phyloP scores from a whole-genome alignment of 805 yeast genomes.

The Lipomyces mesembrius region DNA sequence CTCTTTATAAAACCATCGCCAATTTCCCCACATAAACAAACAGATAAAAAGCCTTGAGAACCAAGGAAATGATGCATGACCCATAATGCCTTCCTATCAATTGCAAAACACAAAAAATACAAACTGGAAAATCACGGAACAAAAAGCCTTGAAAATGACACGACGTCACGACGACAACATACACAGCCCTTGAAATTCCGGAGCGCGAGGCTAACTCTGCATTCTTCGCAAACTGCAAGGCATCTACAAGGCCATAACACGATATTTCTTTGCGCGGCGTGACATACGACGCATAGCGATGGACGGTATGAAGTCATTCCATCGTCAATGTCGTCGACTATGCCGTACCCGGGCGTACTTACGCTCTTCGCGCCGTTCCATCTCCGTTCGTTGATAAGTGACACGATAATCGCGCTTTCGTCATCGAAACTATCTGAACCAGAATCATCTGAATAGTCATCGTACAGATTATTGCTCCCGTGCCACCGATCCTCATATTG shows the following conservation, averaged over 20 bases:
- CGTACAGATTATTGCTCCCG: not conserved
- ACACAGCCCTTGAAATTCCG: constrained; percentile 80
- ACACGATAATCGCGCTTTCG: constrained; percentile 19
- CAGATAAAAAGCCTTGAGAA: not conserved
- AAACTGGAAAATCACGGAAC: constrained; percentile 49
- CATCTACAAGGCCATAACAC: constrained; percentile 94
- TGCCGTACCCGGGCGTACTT: constrained; percentile 4
- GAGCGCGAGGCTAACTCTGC: constrained; percentile 72
- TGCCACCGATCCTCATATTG: constrained; percentile 12
- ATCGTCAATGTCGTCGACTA: constrained; percentile 22
- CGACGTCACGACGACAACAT: constrained; percentile 77
- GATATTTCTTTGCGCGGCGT: constrained; percentile 69
- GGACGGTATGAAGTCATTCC: constrained; percentile 22
- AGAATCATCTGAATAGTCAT: constrained; percentile 33
- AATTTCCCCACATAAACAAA: not conserved
- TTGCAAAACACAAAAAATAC: not conserved
- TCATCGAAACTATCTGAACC: constrained; percentile 36
- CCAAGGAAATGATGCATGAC: not conserved
- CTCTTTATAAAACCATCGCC: not conserved
- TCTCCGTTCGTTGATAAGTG: constrained; percentile 27
- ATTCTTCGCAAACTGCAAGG: constrained; percentile 82
- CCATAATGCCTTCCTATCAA: constrained; percentile 2
- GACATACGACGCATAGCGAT: constrained; percentile 75
- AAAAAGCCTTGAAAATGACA: constrained; percentile 64
- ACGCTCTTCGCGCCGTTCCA: constrained; percentile 1